Evolutionary conservation across 768 basidiomycete species (phyloP).

Genomic region (Infundibulicybe gibba): DNA sequence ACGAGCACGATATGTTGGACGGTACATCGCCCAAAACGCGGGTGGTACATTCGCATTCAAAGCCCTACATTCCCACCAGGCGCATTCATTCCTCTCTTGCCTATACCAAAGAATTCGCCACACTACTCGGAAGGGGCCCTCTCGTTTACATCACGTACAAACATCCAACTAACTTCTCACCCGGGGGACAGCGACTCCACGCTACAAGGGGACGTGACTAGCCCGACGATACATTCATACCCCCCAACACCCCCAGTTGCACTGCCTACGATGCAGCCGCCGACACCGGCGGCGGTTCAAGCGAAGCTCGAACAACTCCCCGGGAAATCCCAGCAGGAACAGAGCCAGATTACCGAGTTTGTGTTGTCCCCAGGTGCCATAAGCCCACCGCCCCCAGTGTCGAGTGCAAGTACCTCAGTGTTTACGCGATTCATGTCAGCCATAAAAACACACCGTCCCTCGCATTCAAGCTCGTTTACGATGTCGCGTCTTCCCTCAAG

Average conservation of each 20-base stretch:
- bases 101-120: constrained; percentile 42
- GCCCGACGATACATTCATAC: constrained; percentile 52
- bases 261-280: constrained; percentile 23
- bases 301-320: constrained; percentile 20
- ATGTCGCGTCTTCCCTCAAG: constrained; percentile 32
- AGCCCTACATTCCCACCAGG: constrained; percentile 67
- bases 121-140: constrained; percentile 50
- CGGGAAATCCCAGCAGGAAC: constrained; percentile 19
- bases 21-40: constrained; percentile 74
- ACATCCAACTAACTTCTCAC: constrained; percentile 14
- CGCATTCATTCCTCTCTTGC: constrained; percentile 51
- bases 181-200: constrained; percentile 8
- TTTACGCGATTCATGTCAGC: constrained; percentile 48
- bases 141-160: constrained; percentile 50
- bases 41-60: constrained; percentile 82
- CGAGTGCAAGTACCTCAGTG: constrained; percentile 31
- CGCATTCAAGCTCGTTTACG: constrained; percentile 62
- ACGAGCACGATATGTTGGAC: constrained; percentile 67
- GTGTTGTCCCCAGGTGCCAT: constrained; percentile 46
- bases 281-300: constrained; percentile 27
- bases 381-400: constrained; percentile 9
- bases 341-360: constrained; percentile 47
- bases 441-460: constrained; percentile 46
- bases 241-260: constrained; percentile 47
- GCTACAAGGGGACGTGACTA: constrained; percentile 17